Evolutionary conservation across 1,284 basidiomycete genomes (phyloP).

Genomic region (Tylopilus sp.): DNA sequence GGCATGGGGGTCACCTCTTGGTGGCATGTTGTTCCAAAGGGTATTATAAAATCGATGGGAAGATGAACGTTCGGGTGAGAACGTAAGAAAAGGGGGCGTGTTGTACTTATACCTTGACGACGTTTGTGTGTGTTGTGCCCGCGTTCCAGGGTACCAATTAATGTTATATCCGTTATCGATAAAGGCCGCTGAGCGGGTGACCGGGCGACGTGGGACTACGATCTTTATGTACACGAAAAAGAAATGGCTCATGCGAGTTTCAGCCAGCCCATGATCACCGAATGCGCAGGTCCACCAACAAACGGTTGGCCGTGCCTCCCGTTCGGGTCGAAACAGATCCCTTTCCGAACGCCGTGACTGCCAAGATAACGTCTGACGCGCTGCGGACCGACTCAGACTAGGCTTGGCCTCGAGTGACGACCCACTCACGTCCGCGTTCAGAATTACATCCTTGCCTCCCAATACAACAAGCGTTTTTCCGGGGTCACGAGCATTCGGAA

Average conservation of each 20-base stretch:
- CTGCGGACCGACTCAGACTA: constrained; percentile 35
- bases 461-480: constrained; percentile 66
- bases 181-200: neutral
- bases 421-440: constrained; percentile 60
- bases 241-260: constrained; percentile 16
- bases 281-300: constrained; percentile 49
- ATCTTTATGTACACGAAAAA: constrained; percentile 10
- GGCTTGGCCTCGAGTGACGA: neutral
- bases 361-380: constrained; percentile 71
- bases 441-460: constrained; percentile 76
- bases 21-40: constrained; percentile 25
- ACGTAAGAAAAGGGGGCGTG: constrained; percentile 2
- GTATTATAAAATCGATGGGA: neutral
- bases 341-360: constrained; percentile 70
- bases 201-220: neutral
- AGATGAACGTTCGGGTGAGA: constrained; percentile 25
- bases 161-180: constrained; percentile 25
- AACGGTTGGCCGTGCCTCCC: constrained; percentile 75
- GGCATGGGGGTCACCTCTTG: constrained; percentile 23
- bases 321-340: constrained; percentile 65
- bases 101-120: constrained; percentile 21
- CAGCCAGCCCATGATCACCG: constrained; percentile 66
- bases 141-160: neutral
- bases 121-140: constrained; percentile 33
- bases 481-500: constrained; percentile 68